phyloP scores from a whole-genome alignment of 768 basidiomycete species.

The Russula compacta region DNA sequence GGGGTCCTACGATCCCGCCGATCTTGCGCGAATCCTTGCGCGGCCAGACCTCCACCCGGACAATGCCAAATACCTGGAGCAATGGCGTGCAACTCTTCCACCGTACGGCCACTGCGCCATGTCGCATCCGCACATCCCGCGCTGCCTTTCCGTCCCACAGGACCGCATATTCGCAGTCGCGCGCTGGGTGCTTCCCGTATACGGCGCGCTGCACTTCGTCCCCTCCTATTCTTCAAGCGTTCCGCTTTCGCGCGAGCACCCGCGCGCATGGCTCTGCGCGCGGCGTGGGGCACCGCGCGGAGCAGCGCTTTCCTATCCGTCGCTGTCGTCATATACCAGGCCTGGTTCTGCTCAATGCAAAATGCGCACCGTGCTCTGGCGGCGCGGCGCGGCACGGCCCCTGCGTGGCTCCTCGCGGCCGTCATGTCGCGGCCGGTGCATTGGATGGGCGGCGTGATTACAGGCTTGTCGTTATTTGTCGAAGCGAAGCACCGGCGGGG shows the following conservation, averaged over 20 bases:
- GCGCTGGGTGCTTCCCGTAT: slow-evolving; percentile 76
- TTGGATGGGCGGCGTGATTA: slow-evolving; percentile 62
- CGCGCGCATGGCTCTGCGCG: slow-evolving; percentile 50
- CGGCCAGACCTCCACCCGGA: slow-evolving; percentile 35
- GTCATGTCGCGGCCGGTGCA: slow-evolving; percentile 65
- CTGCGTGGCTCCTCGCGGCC: slow-evolving; percentile 41
- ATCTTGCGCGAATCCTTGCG: slow-evolving; percentile 52
- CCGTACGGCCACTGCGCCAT: slow-evolving; percentile 55
- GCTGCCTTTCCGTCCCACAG: slow-evolving; percentile 50
- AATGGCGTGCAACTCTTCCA: slow-evolving; percentile 31
- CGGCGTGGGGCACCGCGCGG: slow-evolving; percentile 62
- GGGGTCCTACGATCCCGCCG: slow-evolving; percentile 43
- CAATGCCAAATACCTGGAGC: slow-evolving; percentile 42
- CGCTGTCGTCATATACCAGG: slow-evolving; percentile 76
- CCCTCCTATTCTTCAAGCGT: slow-evolving; percentile 74
- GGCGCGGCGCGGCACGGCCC: slow-evolving; percentile 26
- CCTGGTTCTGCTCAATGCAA: slow-evolving; percentile 62
- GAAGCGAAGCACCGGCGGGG: slow-evolving; percentile 81
- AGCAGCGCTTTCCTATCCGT: slow-evolving; percentile 82
- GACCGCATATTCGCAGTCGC: slow-evolving; percentile 74
- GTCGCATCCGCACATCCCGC: slow-evolving; percentile 68
- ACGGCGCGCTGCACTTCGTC: slow-evolving; percentile 84
- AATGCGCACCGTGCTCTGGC: slow-evolving; percentile 43
- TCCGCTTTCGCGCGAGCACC: slow-evolving; percentile 59
- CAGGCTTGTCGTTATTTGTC: slow-evolving; percentile 72